A percentile compares a stretch with the other conserved stretches of the same genome.
Evolutionary conservation across 331 rosid species (phyloP).

Genomic region (Quercus phellos): DNA sequence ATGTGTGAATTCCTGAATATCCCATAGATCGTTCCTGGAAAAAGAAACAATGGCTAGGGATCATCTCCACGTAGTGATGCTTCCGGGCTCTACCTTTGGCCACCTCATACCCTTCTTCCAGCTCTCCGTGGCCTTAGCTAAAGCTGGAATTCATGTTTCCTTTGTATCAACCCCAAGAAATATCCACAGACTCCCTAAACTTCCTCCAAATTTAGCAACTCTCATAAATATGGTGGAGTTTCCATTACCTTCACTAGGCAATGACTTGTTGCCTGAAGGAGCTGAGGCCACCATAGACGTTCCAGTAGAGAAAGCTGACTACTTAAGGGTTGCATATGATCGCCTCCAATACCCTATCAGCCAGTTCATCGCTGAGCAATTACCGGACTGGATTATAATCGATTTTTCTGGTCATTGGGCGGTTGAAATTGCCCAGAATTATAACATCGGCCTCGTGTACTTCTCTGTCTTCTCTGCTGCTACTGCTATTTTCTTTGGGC

Average conservation of each 20-base stretch:
- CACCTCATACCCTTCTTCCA: constrained; percentile 11
- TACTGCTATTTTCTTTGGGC: not conserved
- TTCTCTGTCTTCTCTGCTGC: constrained; percentile 10
- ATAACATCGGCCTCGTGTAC: not conserved
- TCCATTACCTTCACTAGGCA: not conserved
- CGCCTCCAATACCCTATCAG: constrained; percentile 2
- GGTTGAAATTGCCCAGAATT: constrained; percentile 9
- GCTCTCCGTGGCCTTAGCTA: constrained; percentile 10
- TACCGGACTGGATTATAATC: constrained; percentile 20
- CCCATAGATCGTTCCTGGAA: not conserved
- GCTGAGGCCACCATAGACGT: not conserved
- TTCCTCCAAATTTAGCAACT: not conserved
- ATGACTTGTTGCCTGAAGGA: not conserved
- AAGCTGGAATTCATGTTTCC: not conserved
- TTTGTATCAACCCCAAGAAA: constrained; percentile 14
- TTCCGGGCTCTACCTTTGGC: constrained; percentile 6
- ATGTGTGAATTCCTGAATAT: too few relatives aligned
- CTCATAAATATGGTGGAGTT: not conserved
- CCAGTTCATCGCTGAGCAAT: constrained; percentile 8
- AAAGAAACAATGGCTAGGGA: not conserved
- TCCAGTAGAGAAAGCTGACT: not conserved
- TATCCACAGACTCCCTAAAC: constrained; percentile 18
- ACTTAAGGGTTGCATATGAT: not conserved
- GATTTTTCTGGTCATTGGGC: constrained; percentile 17
- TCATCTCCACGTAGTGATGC: not conserved